Evolutionary conservation across 805 yeast genomes (phyloP), one percentile per base, ranked within the genome.

Genomic region (Yarrowia divulgata): DNA sequence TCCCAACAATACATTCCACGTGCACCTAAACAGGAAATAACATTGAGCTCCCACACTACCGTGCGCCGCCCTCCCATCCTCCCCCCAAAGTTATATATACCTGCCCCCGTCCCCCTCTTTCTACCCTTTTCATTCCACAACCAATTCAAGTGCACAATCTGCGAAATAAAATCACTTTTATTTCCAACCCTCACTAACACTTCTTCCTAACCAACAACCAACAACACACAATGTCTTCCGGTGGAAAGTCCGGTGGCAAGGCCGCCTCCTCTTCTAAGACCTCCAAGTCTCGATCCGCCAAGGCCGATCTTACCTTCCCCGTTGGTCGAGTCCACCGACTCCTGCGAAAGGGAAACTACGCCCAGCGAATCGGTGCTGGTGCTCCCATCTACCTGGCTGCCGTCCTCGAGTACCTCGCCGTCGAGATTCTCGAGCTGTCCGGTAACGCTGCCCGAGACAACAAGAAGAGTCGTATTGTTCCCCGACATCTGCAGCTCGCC

Each of bases 371-470:
- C 77, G 98, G 98, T 88, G 93, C 98, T 75, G 97, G 97, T 88
- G 98, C 98, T 78, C 98, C 98, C 84, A 80, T 94, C 73, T 94
- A 93, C 85, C 87, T 94, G 80, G 93, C 98, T 75, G 97, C 98
- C 23, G 98, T 94, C 54, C 86, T 94, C 74, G 98, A 94, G 81
- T 94, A 94, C 82, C 84, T 94, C 77, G 93, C 98, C 68, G 98
- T 98, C 46, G 98, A 94, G 84, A 97, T 94, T 64, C 85, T 94
- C 76, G 98, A 94, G 84, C 85, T 94, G 85, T 98, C 98, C 70
- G 98, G 98, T 86, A 92, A 92, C 85, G 98, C 98, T 76, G 98
- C 98, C 72, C 91, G 97, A 87, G 98, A 94, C 84, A 93, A 91
- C 93, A 94, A 94, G 88, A 95, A 94, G 88, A 89, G 97, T 79